Evolutionary conservation across 371 early-diverging fungal genomes (phyloP).

Genomic region (Enteropsectra breve): DNA sequence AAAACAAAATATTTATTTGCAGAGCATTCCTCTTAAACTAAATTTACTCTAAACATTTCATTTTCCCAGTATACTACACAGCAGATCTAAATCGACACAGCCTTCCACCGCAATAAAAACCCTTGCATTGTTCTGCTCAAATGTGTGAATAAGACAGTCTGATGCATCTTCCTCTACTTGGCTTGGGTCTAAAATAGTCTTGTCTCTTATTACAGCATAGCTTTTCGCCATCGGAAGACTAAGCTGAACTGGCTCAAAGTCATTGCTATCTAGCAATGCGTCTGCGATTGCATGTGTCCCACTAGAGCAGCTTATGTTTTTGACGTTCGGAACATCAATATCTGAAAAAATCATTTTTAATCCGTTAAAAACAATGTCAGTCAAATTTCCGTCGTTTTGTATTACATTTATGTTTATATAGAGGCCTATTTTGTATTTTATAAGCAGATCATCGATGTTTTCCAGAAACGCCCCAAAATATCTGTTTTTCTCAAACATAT

Average conservation of each 20-base stretch:
- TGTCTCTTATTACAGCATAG: not conserved
- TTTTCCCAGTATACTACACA: no score
- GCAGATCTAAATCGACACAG: no score
- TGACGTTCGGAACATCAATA: not conserved
- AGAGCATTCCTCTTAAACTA: no score
- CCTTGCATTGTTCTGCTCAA: no score
- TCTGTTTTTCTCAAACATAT: no score
- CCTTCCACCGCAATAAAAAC: no score
- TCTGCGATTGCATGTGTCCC: no score
- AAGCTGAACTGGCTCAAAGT: not conserved
- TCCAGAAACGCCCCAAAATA: no score
- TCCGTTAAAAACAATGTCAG: not conserved
- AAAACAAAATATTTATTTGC: no score
- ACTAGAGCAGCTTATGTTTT: not conserved
- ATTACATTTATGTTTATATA: not conserved
- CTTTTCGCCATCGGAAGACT: not conserved
- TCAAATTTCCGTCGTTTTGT: conserved; percentile 4
- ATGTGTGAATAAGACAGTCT: no score
- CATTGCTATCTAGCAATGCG: no score
- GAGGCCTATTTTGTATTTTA: not conserved
- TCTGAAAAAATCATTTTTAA: not conserved
- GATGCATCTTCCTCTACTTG: not conserved
- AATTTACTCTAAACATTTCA: no score
- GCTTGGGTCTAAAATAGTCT: not conserved
- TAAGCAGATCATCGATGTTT: not conserved